Conservation (phyloP, 805 yeast species). For the Wickerhamiella occidentalis region DNA sequence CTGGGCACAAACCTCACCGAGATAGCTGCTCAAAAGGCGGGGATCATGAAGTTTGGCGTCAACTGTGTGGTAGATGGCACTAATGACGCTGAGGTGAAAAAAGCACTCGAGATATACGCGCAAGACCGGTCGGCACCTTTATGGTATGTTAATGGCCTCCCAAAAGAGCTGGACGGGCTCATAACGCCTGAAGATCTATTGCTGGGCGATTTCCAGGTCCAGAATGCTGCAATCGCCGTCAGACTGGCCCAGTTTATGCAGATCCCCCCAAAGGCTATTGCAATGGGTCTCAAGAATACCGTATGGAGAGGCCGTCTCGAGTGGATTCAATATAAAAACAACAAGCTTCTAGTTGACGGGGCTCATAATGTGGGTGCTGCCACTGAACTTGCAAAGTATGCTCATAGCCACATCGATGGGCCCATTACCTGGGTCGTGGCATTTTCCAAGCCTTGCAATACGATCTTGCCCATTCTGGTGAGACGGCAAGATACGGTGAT, state of each 20-base stretch:
- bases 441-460: constrained; percentile 52
- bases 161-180: neutral
- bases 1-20: constrained; percentile 53
- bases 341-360: constrained; percentile 59
- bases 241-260: constrained; percentile 16
- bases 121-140: neutral
- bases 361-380: constrained; percentile 90
- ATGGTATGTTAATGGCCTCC: constrained; percentile 10
- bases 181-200: constrained; percentile 36
- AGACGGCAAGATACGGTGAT: constrained; percentile 43
- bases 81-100: constrained; percentile 41
- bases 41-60: constrained; percentile 53
- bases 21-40: constrained; percentile 76
- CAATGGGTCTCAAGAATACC: constrained; percentile 42
- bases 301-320: constrained; percentile 88
- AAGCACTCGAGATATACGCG: constrained; percentile 12
- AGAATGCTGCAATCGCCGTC: constrained; percentile 41
- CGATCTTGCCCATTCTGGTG: constrained; percentile 41
- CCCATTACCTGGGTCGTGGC: constrained; percentile 55
- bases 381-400: constrained; percentile 46
- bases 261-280: constrained; percentile 31
- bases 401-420: constrained; percentile 28
- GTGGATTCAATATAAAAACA: constrained; percentile 24
- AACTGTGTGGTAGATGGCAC: constrained; percentile 65
- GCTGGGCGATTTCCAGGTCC: constrained; percentile 59